Conservation (phyloP, 23 red algal species). For the Cyanidiococcus yangmingshanensis region DNA sequence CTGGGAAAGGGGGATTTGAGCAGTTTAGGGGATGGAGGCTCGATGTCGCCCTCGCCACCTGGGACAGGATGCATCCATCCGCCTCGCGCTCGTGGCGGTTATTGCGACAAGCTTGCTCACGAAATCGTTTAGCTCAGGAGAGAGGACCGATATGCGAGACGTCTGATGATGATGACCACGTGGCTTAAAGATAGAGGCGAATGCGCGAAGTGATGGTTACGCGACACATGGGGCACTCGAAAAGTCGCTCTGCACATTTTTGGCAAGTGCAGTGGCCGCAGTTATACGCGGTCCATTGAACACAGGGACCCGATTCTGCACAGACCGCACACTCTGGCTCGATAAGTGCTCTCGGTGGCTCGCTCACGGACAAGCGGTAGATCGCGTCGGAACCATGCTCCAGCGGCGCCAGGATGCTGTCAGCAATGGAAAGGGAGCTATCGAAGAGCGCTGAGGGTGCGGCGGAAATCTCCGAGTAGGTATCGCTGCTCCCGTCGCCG, state of each 20-base stretch:
- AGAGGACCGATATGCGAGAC: no score
- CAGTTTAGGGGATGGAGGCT: no score
- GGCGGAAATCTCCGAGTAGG: neutral
- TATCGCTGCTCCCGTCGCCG: neutral
- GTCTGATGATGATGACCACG: no score
- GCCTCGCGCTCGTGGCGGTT: no score
- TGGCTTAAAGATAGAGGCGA: conserved; percentile 3
- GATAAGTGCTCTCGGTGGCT: neutral
- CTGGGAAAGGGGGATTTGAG: no score
- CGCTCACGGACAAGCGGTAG: no score
- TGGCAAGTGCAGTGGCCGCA: conserved; percentile 18
- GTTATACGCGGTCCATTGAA: conserved; percentile 8
- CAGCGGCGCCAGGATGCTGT: neutral
- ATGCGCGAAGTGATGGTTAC: conserved; percentile 16
- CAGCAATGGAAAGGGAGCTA: neutral
- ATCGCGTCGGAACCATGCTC: no score
- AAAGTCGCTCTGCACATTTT: neutral
- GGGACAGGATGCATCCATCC: no score
- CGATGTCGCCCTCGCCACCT: no score
- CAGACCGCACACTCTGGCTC: conserved; percentile 5
- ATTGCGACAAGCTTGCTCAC: no score
- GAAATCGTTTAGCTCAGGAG: no score
- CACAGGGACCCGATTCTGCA: neutral
- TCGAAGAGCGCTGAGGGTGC: neutral
- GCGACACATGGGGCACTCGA: conserved; percentile 15